Evolutionary conservation across 441 rosid species (phyloP), one percentile per base, ranked within the genome.

Genomic region (Manihot esculenta): DNA sequence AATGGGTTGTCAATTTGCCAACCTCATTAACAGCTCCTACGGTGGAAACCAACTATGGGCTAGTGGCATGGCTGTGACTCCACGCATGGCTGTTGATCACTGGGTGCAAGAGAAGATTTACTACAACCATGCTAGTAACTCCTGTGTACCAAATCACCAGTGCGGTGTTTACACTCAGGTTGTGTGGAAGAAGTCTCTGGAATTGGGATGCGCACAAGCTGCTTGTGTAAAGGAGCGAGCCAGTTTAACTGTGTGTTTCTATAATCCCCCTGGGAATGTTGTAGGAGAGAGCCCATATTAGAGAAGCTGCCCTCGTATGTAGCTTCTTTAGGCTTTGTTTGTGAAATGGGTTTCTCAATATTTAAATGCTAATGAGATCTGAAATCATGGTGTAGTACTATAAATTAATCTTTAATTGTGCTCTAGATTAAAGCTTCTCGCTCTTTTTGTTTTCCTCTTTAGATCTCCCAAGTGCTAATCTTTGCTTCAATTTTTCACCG

Each of bases 101-200:
- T 91, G 98, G 98, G 89, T 88, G 26, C 69, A 80, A 42, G 88
- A 93, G 89, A 89, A 82, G 78, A 7, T 61, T 7, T 89, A 76
- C 82, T 91, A 93, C 69, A 73, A 82, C 72, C 84, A 87, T 68
- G 67, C 63, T 61, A 59, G 75, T 20, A 84, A 93, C 78, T 76
- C 89, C 10, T 93, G 98, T 53, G 75, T 64, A 1, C 64, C 81
- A 0, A 78, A 83, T 41, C 96, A 84, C 62, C 71, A 21, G 35
- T 92, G 96, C 27, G 96, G 94, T 20, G 92, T 88, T 58, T 92
- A 88, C 68, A 88, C 79, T 24, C 96, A 90, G 76, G 96, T 92
- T 21, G 96, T 92, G 54, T 92, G 96, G 97, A 82, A 76, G 58
- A 83, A 87, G 65, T 85, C 94, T 4, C 33, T 63, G 71, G 92